These are phyloP conservation scores for Graphilbum fragrans DNA, from an alignment of 2,329 filamentous ascomycete genomes.

Conservation along the genomic window DNA sequence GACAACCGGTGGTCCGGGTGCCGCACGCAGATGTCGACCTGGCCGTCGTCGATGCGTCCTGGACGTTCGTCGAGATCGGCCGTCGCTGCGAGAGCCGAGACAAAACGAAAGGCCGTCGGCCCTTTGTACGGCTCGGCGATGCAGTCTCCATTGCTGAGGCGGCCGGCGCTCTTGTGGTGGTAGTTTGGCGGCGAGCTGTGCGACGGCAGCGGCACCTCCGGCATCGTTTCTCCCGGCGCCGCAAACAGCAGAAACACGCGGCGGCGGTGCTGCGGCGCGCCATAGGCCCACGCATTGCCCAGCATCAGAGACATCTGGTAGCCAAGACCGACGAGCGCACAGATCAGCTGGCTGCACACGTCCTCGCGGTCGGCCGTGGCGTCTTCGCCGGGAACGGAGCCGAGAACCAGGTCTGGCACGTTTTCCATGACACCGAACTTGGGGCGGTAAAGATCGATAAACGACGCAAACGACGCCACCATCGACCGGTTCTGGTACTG, in stretches of 20 bases:
- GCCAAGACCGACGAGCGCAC: slow-evolving; percentile 60
- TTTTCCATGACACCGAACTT: slow-evolving; percentile 71
- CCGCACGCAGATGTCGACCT: slow-evolving; percentile 46
- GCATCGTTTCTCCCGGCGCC: slow-evolving; percentile 49
- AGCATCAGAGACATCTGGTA: slow-evolving; percentile 62
- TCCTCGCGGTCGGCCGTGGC: slow-evolving; percentile 34
- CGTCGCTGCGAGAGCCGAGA: slow-evolving; percentile 40
- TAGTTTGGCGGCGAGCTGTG: slow-evolving; percentile 42
- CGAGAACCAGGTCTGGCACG: slow-evolving; percentile 51
- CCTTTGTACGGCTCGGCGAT: slow-evolving; percentile 31
- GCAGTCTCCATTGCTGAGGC: slow-evolving; percentile 49
- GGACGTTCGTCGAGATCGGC: slow-evolving; percentile 40
- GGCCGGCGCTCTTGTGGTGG: slow-evolving; percentile 32
- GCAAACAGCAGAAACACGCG: slow-evolving; percentile 62
- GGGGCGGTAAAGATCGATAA: slow-evolving; percentile 62
- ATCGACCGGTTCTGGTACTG: slow-evolving; percentile 64
- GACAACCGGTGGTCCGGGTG: slow-evolving; percentile 56
- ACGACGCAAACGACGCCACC: slow-evolving; percentile 63
- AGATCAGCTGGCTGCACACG: slow-evolving; percentile 62
- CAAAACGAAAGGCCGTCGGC: slow-evolving; percentile 47
- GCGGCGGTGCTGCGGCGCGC: slow-evolving; percentile 51
- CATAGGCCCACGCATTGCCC: slow-evolving; percentile 57
- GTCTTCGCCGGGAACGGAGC: background rate
- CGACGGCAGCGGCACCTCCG: slow-evolving; percentile 43
- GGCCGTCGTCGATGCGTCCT: slow-evolving; percentile 41